A percentile compares a stretch with the other conserved stretches of the same genome.
Conservation (phyloP, 768 basidiomycete species). For the Calocera cornea region DNA sequence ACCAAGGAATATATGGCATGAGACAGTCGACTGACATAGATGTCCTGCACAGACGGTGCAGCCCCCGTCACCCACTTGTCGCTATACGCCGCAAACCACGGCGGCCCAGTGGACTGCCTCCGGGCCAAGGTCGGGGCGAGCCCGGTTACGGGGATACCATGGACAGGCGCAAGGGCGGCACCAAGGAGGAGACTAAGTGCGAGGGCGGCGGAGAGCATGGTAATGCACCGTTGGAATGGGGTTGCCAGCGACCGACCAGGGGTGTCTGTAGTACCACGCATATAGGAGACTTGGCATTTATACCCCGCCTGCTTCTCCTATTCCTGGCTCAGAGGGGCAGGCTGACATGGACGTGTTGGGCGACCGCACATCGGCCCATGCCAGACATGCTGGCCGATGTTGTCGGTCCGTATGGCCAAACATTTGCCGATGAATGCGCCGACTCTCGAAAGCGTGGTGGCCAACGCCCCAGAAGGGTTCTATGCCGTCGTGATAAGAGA, state of each 20-base stretch:
- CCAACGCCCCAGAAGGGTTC: neutral
- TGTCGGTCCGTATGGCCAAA: neutral
- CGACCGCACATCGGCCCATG: neutral
- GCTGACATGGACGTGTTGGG: neutral
- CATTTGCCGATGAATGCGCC: neutral
- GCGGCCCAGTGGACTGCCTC: neutral
- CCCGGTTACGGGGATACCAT: neutral
- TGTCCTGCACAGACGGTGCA: neutral
- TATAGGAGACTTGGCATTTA: neutral
- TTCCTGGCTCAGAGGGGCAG: neutral
- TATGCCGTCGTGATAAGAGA: neutral
- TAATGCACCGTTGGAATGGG: neutral
- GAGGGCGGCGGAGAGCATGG: neutral
- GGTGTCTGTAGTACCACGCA: too few relatives aligned
- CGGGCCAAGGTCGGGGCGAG: neutral
- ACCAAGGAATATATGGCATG: neutral
- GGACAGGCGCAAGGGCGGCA: neutral
- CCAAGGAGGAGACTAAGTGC: neutral
- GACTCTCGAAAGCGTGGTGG: neutral
- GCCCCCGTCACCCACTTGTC: constrained; percentile 2
- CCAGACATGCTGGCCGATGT: neutral
- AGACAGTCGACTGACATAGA: neutral
- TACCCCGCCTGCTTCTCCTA: neutral
- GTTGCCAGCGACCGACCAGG: neutral
- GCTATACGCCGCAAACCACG: neutral